Evolutionary conservation across 768 basidiomycete genomes (phyloP).

Genomic region (Calocybe cyanea): DNA sequence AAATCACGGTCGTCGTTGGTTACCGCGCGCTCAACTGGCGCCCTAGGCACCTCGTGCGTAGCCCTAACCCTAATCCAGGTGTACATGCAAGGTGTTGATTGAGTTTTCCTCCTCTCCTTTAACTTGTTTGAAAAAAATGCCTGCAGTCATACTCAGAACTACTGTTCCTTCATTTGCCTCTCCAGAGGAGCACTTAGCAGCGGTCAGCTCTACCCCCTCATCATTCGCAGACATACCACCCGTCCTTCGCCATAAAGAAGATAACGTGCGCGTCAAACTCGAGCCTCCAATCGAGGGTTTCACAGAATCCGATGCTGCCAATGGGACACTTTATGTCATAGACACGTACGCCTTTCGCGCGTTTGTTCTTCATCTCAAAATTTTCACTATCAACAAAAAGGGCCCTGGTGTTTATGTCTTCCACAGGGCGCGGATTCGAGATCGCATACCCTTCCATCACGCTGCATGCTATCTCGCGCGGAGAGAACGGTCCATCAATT

Average conservation of each 20-base stretch:
- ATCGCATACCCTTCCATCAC: constrained; percentile 89
- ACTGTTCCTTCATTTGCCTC: constrained; percentile 35
- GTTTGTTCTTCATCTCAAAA: not conserved
- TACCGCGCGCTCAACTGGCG: no score
- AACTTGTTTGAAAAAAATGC: constrained; percentile 36
- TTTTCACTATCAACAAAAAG: constrained; percentile 32
- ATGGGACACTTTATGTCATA: constrained; percentile 78
- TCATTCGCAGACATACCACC: constrained; percentile 87
- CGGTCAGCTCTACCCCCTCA: constrained; percentile 76
- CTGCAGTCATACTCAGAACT: constrained; percentile 33
- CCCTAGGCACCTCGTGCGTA: not conserved
- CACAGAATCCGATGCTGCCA: constrained; percentile 40
- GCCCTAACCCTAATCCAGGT: constrained; percentile 19
- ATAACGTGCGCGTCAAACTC: constrained; percentile 62
- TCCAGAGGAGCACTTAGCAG: constrained; percentile 60
- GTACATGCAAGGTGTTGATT: not conserved
- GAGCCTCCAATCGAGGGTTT: constrained; percentile 69
- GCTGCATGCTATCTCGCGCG: constrained; percentile 87
- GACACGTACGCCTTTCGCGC: constrained; percentile 58
- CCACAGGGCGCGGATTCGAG: constrained; percentile 70
- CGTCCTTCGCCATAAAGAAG: constrained; percentile 70
- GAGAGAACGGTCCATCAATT: constrained; percentile 61
- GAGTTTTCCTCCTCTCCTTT: not conserved
- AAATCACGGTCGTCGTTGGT: no score
- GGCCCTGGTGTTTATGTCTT: constrained; percentile 72